phyloP scores from a whole-genome alignment of 495 filamentous ascomycete genomes.

The Penicillium cosmopolitanum region DNA sequence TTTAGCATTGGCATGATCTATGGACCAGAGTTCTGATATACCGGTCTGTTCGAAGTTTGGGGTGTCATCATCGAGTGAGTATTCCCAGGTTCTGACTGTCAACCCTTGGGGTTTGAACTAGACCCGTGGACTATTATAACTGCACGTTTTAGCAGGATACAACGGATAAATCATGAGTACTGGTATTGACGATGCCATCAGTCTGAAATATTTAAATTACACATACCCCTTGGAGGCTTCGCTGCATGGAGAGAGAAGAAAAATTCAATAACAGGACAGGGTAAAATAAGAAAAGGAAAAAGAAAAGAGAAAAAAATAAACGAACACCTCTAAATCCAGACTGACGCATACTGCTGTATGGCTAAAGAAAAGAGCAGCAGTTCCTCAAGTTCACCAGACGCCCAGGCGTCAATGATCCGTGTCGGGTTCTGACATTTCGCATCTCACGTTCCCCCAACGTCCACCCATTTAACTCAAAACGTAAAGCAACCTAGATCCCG shows the following conservation, averaged over 20 bases:
- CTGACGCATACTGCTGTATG: conserved; percentile 18
- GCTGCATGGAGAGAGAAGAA: conserved; percentile 37
- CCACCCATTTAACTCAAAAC: conserved; percentile 2
- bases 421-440: not conserved
- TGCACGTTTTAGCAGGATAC: too few species aligned
- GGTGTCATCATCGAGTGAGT: too few species aligned
- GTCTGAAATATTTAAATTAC: conserved; percentile 36
- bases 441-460: conserved; percentile 8
- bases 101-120: too few species aligned
- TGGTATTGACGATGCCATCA: conserved; percentile 36
- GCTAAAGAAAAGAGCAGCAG: conserved; percentile 21
- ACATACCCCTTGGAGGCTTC: conserved; percentile 29
- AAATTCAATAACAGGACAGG: conserved; percentile 22
- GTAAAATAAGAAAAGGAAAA: conserved; percentile 28
- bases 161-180: conserved; percentile 4
- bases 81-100: too few species aligned
- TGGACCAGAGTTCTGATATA: too few species aligned
- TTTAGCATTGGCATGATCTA: too few species aligned
- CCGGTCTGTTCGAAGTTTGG: too few species aligned
- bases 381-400: conserved; percentile 7
- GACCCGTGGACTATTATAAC: too few species aligned
- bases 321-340: conserved; percentile 21
- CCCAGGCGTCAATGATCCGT: conserved; percentile 6
- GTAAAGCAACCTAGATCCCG: conserved; percentile 39
- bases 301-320: conserved; percentile 21